These are phyloP conservation scores for Yamadazyma ubonensis DNA, from an alignment of 805 yeast genomes.

Conservation along the genomic window DNA sequence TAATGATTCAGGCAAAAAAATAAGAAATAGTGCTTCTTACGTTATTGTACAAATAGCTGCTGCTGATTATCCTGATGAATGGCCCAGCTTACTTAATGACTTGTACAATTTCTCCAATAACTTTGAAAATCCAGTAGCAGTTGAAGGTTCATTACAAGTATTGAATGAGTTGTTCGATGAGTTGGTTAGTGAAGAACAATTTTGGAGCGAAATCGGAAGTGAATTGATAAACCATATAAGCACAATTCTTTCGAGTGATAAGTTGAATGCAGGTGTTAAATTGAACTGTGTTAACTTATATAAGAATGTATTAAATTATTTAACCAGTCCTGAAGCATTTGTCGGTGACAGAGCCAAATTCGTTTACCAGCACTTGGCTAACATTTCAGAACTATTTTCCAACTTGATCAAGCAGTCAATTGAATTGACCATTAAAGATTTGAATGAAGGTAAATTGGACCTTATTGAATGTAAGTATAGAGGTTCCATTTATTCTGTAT, in stretches of 20 bases:
- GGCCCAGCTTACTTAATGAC: slow-evolving; percentile 68
- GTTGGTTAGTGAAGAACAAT: slow-evolving; percentile 80
- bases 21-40: slow-evolving; percentile 67
- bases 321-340: slow-evolving; percentile 51
- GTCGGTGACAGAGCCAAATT: slow-evolving; percentile 35
- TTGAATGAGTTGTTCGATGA: slow-evolving; percentile 82
- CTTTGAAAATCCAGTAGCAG: slow-evolving; percentile 25
- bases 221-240: slow-evolving; percentile 53
- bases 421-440: not conserved
- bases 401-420: slow-evolving; percentile 19
- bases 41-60: slow-evolving; percentile 82
- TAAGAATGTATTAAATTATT: slow-evolving; percentile 50
- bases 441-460: slow-evolving; percentile 5
- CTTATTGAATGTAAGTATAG: slow-evolving; percentile 17
- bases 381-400: slow-evolving; percentile 19
- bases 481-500: slow-evolving; percentile 27
- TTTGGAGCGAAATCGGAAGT: slow-evolving; percentile 71
- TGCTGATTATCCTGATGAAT: slow-evolving; percentile 92
- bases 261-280: slow-evolving; percentile 32
- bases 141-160: slow-evolving; percentile 57
- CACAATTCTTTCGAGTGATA: slow-evolving; percentile 28
- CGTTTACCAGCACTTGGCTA: slow-evolving; percentile 27
- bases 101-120: slow-evolving; percentile 45
- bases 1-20: slow-evolving; percentile 48
- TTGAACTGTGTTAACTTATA: slow-evolving; percentile 50